Evolutionary conservation across 169 alveolate genomes (phyloP).

Genomic region (Besnoitia besnoiti): DNA sequence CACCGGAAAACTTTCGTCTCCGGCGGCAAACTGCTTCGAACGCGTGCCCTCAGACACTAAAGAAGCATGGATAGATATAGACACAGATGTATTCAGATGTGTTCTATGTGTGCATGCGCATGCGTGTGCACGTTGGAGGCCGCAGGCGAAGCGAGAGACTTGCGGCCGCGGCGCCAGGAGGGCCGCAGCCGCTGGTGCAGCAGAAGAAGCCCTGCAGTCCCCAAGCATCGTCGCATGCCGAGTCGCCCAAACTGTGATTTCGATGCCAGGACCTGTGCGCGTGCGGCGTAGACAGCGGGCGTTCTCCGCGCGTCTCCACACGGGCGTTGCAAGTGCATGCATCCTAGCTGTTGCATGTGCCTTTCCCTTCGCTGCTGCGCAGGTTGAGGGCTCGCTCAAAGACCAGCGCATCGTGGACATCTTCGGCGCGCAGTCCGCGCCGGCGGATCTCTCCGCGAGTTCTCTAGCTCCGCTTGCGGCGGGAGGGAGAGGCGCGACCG

Average conservation of each 20-base stretch:
- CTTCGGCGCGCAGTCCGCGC: neutral
- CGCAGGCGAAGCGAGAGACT: neutral
- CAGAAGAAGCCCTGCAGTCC: neutral
- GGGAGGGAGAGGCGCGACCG: neutral
- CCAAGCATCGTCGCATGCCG: neutral
- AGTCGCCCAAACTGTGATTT: neutral
- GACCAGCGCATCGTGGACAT: conserved; percentile 8
- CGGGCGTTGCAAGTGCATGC: too few species aligned
- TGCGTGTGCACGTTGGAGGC: neutral
- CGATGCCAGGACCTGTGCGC: too few species aligned
- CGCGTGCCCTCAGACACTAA: neutral
- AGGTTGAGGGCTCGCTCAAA: conserved; percentile 17
- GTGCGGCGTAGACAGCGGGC: too few species aligned
- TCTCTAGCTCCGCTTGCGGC: neutral
- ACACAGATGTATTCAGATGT: neutral
- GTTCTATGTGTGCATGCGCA: neutral
- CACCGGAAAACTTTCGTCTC: neutral
- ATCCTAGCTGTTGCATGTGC: too few species aligned
- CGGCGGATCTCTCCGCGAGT: neutral
- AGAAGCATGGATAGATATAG: neutral
- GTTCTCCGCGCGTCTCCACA: too few species aligned
- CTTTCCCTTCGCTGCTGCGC: too few species aligned
- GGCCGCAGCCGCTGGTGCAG: neutral
- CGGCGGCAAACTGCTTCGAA: neutral
- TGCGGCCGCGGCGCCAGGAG: neutral